phyloP scores from a whole-genome alignment of 306 rosid species.

The Chamaecrista fasciculata region DNA sequence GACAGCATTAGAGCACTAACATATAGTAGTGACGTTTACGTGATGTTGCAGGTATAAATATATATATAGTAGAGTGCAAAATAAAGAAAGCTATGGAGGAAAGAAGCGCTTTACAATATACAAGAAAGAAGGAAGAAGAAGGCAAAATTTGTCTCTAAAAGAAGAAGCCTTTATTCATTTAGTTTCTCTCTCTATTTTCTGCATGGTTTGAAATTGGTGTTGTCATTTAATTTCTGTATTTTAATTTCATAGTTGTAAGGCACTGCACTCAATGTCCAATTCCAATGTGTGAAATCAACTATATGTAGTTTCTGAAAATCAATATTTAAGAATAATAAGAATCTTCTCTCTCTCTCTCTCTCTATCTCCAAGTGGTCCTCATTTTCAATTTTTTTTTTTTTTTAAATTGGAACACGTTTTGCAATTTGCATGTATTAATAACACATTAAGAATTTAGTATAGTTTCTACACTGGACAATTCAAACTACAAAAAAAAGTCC shows the following conservation, averaged over 20 bases:
- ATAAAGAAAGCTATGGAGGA: conserved; percentile 36
- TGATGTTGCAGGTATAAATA: conserved; percentile 33
- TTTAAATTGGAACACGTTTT: too few relatives aligned
- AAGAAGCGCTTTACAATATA: not conserved
- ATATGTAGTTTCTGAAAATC: too few relatives aligned
- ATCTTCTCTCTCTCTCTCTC: too few relatives aligned
- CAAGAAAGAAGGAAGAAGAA: not conserved
- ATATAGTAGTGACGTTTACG: too few relatives aligned
- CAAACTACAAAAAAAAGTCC: too few relatives aligned
- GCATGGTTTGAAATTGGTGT: not conserved
- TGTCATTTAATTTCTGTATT: not conserved
- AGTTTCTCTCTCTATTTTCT: not conserved
- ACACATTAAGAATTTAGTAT: too few relatives aligned
- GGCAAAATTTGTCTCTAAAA: not conserved
- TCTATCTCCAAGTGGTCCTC: too few relatives aligned
- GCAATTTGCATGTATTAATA: too few relatives aligned
- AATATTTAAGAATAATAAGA: too few relatives aligned
- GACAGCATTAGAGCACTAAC: too few relatives aligned
- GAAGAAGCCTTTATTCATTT: not conserved
- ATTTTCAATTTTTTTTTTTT: too few relatives aligned
- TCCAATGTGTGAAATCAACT: not conserved
- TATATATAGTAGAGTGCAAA: not conserved
- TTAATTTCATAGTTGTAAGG: not conserved
- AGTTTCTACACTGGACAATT: too few relatives aligned
- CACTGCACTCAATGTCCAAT: not conserved